A percentile compares a stretch with the other conserved stretches of the same genome.
Evolutionary conservation across 1,139 yeast species (phyloP).

Genomic region (Debaryomyces sp.): DNA sequence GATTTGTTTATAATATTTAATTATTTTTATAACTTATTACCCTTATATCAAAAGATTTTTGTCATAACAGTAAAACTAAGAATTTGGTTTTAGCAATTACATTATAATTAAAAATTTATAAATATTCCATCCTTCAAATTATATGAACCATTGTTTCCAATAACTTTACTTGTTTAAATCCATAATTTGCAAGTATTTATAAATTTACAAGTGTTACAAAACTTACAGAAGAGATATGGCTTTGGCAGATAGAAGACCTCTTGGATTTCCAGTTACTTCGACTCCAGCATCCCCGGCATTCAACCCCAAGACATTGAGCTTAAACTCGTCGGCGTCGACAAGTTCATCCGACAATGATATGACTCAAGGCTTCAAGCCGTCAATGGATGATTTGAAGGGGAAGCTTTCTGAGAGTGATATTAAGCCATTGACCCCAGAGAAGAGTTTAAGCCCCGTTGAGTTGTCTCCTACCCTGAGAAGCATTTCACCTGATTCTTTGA

Average conservation of each 20-base stretch:
- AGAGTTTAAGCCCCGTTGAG: constrained; percentile 28
- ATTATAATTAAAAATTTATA: constrained; percentile 3
- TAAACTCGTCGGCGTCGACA: constrained; percentile 13
- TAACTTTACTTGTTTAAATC: constrained; percentile 6
- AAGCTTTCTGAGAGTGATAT: constrained; percentile 16
- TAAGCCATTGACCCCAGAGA: constrained; percentile 25
- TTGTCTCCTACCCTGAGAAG: constrained; percentile 45
- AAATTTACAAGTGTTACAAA: constrained; percentile 8
- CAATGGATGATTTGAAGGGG: constrained; percentile 17
- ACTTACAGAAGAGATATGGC: constrained; percentile 39
- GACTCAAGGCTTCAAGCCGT: constrained; percentile 15
- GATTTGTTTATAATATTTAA: constrained; percentile 4
- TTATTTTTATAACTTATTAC: constrained; percentile 2
- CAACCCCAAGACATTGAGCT: constrained; percentile 42
- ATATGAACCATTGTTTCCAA: constrained; percentile 10
- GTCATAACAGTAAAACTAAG: background rate
- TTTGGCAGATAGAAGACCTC: constrained; percentile 61
- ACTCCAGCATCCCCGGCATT: constrained; percentile 50
- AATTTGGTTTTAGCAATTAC: constrained; percentile 3
- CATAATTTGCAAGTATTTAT: constrained; percentile 8
- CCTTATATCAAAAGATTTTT: background rate
- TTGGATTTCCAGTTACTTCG: constrained; percentile 44
- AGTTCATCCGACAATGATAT: constrained; percentile 4
- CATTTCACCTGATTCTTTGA: constrained; percentile 48
- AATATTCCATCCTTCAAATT: constrained; percentile 7